Conservation (phyloP, 78 protist species). For the Mastigamoeba balamuthi region DNA sequence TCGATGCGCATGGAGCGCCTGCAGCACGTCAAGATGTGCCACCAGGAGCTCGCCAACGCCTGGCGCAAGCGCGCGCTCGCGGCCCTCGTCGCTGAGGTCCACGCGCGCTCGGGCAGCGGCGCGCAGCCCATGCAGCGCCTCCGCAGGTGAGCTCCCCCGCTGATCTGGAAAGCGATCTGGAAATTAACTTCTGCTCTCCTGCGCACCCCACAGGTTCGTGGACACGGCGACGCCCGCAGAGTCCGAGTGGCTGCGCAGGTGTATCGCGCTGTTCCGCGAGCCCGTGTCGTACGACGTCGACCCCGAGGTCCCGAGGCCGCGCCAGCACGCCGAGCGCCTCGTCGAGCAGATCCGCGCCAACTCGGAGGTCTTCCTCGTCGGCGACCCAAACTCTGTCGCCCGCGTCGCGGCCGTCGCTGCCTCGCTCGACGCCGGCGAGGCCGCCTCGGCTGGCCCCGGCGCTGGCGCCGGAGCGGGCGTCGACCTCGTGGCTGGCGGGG, state of each 20-base stretch:
- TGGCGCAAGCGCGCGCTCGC: slow-evolving; percentile 9
- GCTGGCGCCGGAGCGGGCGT: background rate
- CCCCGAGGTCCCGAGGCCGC: background rate
- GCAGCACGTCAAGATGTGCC: slow-evolving; percentile 20
- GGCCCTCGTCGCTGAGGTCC: background rate
- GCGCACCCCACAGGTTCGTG: no score
- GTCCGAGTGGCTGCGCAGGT: background rate
- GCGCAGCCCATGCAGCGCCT: background rate
- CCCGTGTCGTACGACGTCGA: background rate
- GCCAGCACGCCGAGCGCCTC: background rate
- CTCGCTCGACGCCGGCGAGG: no score
- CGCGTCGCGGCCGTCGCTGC: no score
- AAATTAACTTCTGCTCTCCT: no score
- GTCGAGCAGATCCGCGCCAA: no score
- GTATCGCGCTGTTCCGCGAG: slow-evolving; percentile 1
- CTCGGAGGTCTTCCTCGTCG: no score
- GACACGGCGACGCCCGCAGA: background rate
- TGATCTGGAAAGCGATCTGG: background rate
- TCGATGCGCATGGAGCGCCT: slow-evolving; percentile 3
- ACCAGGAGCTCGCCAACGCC: slow-evolving; percentile 12
- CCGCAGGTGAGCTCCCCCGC: background rate
- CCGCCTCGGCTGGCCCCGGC: background rate
- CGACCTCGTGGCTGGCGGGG: background rate
- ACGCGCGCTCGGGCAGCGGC: background rate
- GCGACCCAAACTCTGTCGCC: no score